Evolutionary conservation across 345 rosid genomes (phyloP), one percentile per base, ranked within the genome.

Genomic region (Cardamine chenopodiifolia): DNA sequence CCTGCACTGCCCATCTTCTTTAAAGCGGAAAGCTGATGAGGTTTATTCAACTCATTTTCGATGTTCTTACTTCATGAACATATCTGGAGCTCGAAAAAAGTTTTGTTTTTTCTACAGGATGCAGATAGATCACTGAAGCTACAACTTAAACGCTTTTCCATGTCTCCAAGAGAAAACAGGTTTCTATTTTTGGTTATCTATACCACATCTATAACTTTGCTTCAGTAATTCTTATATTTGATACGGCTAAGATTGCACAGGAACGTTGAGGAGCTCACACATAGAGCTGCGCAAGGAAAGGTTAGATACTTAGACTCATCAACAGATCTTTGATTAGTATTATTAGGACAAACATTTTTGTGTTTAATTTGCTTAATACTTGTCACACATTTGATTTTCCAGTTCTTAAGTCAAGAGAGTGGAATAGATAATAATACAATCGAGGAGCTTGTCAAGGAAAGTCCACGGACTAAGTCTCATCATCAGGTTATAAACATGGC

Each of bases 11-110:
- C 80, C 67, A 28, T 54, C 87, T 70, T 85, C 90, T 59, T 79
- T 91, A 64, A 95, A 95, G 74, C 79, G 99, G 59, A 91, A 91
- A 86, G 79, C 74, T 57, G 87, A 88, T 93, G 92, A 92, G 72
- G 70, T 64, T 49, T 37, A 56, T 45, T 52, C 34, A 39, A 47
- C 45, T 42, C 66, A 56, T 28, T 65, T 72, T 50, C 23, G 0
- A 31, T 70, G 23, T 47, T 64, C 13, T 65, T 7, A 28, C 17
- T 58, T 15, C 47, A 3, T 22, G 7, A 8, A 57, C 40, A 74
- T 9, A 32, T 62, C 18, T 63, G 28, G 42, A 73, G 49, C 48
- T 20, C 25, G 10, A 49, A 10, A n/a, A 8, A 25, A 42, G 20
- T 57, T 23, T 42, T 12, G 1, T 40, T 12, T 17, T 17, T 60